These are phyloP conservation scores for Myxozyma vanderwaltii DNA, from an alignment of 805 yeast species.

Conservation along the genomic window DNA sequence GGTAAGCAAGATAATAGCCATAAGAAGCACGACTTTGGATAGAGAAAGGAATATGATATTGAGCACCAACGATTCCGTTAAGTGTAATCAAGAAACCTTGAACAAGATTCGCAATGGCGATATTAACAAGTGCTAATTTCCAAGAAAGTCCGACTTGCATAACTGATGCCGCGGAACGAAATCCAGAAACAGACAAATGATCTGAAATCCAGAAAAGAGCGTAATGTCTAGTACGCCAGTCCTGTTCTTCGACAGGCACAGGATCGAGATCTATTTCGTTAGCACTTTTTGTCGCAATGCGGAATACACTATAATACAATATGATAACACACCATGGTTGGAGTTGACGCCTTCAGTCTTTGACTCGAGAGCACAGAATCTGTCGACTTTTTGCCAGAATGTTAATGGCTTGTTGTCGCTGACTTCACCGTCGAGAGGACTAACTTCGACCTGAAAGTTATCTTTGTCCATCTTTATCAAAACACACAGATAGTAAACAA, in stretches of 20 bases:
- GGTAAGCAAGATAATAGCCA: constrained; percentile 51
- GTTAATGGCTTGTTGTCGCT: not conserved
- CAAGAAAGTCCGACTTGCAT: constrained; percentile 50
- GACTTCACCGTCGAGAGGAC: not conserved
- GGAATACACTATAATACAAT: not conserved
- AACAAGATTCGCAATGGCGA: constrained; percentile 49
- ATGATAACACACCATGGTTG: constrained; percentile 18
- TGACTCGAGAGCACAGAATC: constrained; percentile 21
- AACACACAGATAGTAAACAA: not conserved
- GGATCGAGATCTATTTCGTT: constrained; percentile 20
- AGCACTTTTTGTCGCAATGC: too few species aligned
- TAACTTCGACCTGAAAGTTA: not conserved
- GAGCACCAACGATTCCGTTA: constrained; percentile 52
- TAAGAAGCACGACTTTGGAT: constrained; percentile 49
- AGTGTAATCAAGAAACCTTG: constrained; percentile 47
- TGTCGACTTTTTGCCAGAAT: constrained; percentile 14
- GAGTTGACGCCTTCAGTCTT: constrained; percentile 20
- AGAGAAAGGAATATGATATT: constrained; percentile 55
- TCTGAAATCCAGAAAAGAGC: constrained; percentile 38
- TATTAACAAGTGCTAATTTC: constrained; percentile 49
- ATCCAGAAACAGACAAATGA: constrained; percentile 45
- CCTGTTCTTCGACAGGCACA: constrained; percentile 42
- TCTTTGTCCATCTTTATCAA: not conserved
- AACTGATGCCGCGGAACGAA: constrained; percentile 50
- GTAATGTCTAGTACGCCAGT: constrained; percentile 51